Evolutionary conservation across 2,329 filamentous ascomycete species (phyloP), one percentile per base, ranked within the genome.

Genomic region (Uncinocarpus reesii): DNA sequence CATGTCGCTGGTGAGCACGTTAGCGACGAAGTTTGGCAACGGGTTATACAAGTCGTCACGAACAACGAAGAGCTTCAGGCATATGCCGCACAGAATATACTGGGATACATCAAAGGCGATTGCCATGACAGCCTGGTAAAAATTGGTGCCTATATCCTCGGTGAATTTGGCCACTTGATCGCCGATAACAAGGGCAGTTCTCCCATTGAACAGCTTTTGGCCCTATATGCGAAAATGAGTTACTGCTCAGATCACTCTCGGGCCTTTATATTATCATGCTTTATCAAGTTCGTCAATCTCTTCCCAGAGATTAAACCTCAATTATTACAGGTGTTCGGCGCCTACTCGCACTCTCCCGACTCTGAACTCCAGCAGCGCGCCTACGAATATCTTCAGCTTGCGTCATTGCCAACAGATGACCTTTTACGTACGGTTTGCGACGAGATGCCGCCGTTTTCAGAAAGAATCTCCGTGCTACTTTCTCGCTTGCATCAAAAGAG

Each of bases 241-340:
- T 84, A 81, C 5, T 94, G 86, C 63, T 94, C 90, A 0, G 84
- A 90, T 15, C 84, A 83, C 57, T 95, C 93, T 8, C 78, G 89
- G 55, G 92, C 87, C 21, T 95, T 98, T 75, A 85, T 98, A 34
- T 71, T 98, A 38, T 96, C 90, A 0, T 93, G 84, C 46, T 98
- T 95, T 63, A 76, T 96, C 75, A 98, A 98, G 69, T 98, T 89
- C 59, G 86, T 98, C 68, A 98, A 98, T 66, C 71, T 98, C 44
- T 98, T 98, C 65, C 92, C 92, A 1, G 93, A 98, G 65, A 96
- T 98, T 70, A 96, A 95, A 67, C 86, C 89, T 7, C 90, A 95
- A 64, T 78, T 98, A 2, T 71, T 96, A 38, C 84, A 87, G 57
- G 84, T 94, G 6, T 98, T 98, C 71, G 79, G 84, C 53, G 75